Evolutionary conservation across 2,329 filamentous ascomycete genomes (phyloP).

Genomic region (Epichloe sylvatica): DNA sequence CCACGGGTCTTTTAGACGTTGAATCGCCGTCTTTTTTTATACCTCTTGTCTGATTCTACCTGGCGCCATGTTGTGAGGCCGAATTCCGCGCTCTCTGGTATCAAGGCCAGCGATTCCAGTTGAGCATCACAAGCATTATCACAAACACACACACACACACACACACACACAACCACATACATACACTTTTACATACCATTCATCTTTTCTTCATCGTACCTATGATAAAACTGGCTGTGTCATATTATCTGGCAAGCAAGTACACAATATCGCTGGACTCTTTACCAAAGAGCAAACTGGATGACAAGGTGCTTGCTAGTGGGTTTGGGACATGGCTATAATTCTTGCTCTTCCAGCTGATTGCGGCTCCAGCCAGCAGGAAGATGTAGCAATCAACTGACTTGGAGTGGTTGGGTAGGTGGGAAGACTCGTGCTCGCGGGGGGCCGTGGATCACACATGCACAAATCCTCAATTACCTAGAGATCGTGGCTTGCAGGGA

Average conservation of each 20-base stretch:
- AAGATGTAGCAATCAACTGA: no score
- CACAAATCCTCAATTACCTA: background rate
- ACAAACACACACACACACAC: background rate
- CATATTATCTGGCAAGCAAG: background rate
- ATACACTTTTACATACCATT: background rate
- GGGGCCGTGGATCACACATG: background rate
- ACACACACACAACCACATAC: background rate
- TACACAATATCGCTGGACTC: background rate
- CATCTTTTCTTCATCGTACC: background rate
- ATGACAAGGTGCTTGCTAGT: background rate
- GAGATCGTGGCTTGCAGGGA: background rate
- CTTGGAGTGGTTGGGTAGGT: background rate
- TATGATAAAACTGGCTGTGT: background rate
- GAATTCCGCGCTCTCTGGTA: background rate
- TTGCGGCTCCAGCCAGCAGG: no score
- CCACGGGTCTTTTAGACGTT: constrained; percentile 2
- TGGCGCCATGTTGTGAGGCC: background rate
- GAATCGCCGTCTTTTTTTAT: background rate
- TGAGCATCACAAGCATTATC: background rate
- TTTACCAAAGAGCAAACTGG: background rate
- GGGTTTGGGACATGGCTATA: background rate
- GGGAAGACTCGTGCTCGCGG: background rate
- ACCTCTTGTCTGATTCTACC: background rate
- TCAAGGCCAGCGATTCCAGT: background rate
- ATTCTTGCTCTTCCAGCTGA: no score